Evolutionary conservation across 352 stramenopile genomes (phyloP), one percentile per base, ranked within the genome.

Genomic region (Globisporangium orthogonon): DNA sequence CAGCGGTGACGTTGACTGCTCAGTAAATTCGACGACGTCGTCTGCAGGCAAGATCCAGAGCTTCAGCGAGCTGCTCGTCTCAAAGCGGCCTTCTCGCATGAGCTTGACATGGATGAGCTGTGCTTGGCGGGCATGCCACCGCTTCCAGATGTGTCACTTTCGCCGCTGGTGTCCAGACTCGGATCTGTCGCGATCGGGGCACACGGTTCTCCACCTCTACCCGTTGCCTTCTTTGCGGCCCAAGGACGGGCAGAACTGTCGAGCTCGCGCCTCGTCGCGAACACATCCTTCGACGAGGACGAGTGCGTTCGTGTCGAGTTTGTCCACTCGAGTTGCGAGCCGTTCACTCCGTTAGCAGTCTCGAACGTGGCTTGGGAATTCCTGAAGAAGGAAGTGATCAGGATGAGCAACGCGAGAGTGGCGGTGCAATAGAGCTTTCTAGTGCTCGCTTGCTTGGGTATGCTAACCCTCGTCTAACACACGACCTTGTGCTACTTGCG

Each of bases 351-450:
- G 1, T 11, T n/a, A 4, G 37, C 11, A 3, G 54, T 54, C 31
- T 60, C 45, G 18, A 37, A 30, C 23, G 37, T 54, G 7, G 45
- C 49, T 18, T 60, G 54, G 54, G n/a, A 52, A 4, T 45, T 52
- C 54, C 1, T 60, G 33, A 46, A 47, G 41, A 49, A 41, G n/a
- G 40, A 30, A 2, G 52, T 51, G 41, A 30, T 58, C 40, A 48
- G 30, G 9, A n/a, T 58, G 9, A 50, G 18, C 52, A 17, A 43
- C 14, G 9, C 46, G 31, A 39, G 30, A 29, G 14, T 58, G 10
- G 9, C 41, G 52, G 52, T 51, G 43, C 41, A 28, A 35, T 4
- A 13, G 13, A 28, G 13, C 5, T 9, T 13, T 14, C 47, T 5
- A 37, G 10, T 39, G 29, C 14, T 9, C 10, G 28, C 3, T 39